These are phyloP conservation scores for Lavandula angustifolia DNA, from an alignment of 257 asterid species.

Conservation along the genomic window DNA sequence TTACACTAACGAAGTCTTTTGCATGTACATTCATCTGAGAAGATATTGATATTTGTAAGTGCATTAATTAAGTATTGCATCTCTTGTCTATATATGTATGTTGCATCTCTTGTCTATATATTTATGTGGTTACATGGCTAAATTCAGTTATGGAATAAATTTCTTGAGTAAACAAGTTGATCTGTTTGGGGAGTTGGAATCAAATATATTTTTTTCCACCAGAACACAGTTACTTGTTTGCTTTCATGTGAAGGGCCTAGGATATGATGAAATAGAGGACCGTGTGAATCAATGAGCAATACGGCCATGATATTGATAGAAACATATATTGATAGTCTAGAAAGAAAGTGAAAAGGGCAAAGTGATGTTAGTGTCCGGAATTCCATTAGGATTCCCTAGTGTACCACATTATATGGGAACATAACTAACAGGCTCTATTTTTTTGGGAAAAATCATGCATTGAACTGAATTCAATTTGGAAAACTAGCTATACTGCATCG, in stretches of 20 bases:
- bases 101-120: not conserved
- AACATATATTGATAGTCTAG: conserved; percentile 10
- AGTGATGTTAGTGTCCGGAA: conserved; percentile 13
- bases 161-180: not conserved
- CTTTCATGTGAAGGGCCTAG: conserved; percentile 2
- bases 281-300: not conserved
- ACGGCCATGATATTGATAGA: conserved; percentile 20
- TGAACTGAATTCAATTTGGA: not conserved
- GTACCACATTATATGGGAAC: too few relatives aligned
- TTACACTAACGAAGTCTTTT: conserved; percentile 11
- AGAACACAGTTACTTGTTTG: not conserved
- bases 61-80: conserved; percentile 17
- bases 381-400: not conserved
- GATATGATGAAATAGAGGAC: too few relatives aligned
- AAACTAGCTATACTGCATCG: not conserved
- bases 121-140: conserved; percentile 3
- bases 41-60: conserved; percentile 22
- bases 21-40: conserved; percentile 22
- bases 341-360: not conserved
- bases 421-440: too few relatives aligned
- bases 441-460: too few relatives aligned
- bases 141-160: not conserved
- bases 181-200: not conserved
- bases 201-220: not conserved
- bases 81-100: not conserved